Evolutionary conservation across 1,284 basidiomycete species (phyloP), one percentile per base, ranked within the genome.

Genomic region (Trametes polyzona): DNA sequence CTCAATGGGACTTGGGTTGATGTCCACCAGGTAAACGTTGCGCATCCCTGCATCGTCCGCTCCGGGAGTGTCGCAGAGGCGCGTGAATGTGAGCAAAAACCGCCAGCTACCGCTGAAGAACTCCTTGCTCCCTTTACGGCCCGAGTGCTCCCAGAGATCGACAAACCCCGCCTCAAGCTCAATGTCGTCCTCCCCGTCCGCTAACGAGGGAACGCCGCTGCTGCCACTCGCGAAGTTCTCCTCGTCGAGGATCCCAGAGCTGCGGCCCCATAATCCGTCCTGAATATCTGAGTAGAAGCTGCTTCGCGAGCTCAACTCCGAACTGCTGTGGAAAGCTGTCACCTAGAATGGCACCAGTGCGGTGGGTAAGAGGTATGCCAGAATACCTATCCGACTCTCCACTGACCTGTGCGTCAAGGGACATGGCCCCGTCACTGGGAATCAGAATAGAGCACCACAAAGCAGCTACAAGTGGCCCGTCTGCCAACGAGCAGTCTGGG

Each of bases 61-160:
- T 8, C 16, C 33, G 21, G 36, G 9, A n/a, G 16, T 16, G 3
- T 48, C 47, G 4, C 27, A n/a, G 7, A 48, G 24, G 21, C 47
- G 47, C 3, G 35, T 48, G 24, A 48, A 48, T 9, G 35, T 48
- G 40, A 51, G 49, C 21, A 26, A 6, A 10, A 51, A 21, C 6
- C 40, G 29, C 49, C 49, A 51, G 21, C 49, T 17, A 2, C 49
- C 49, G 17, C n/a, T 26, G 19, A 33, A 42, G n/a, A 51, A 33
- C 32, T 33, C 49, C 49, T 51, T 51, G 30, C 39, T 19, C 9
- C 49, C 49, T 10, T 21, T 35, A 32, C 30, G 7, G 9, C 49
- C 40, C 8, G 21, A 24, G n/a, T 51, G 21, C 30, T 17, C 14
- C 49, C 49, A 51, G 4, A 35, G 6, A 8, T 51, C 49, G 2